Percentiles rank a stretch among this genome's conserved stretches.
phyloP scores from a whole-genome alignment of 768 basidiomycete genomes.

The Leccinum disarticulatum region DNA sequence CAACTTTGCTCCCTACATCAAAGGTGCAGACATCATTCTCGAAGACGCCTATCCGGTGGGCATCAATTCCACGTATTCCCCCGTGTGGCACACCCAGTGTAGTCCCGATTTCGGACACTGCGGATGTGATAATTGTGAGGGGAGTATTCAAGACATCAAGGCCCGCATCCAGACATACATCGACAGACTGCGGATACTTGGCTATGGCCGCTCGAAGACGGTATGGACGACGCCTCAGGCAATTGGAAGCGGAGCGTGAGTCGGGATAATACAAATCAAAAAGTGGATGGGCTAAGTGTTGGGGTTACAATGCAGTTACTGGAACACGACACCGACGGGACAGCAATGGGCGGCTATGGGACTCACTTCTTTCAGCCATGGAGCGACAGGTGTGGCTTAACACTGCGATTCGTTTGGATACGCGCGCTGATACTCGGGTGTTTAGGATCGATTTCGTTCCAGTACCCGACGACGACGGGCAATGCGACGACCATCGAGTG shows the following conservation, averaged over 20 bases:
- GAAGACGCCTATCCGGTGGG: constrained; percentile 42
- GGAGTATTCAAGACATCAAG: constrained; percentile 62
- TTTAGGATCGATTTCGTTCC: constrained; percentile 30
- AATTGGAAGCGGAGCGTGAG: constrained; percentile 54
- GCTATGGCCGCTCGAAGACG: constrained; percentile 63
- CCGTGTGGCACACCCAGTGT: constrained; percentile 59
- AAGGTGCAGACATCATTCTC: constrained; percentile 68
- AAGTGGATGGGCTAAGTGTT: neutral
- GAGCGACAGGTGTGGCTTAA: constrained; percentile 22
- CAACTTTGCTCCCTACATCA: constrained; percentile 55
- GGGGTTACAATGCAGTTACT: constrained; percentile 18
- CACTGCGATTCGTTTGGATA: neutral
- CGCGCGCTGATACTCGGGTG: neutral
- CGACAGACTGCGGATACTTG: constrained; percentile 56
- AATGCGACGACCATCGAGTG: constrained; percentile 26
- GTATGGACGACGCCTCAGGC: constrained; percentile 82
- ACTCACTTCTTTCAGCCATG: constrained; percentile 27
- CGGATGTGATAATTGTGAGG: constrained; percentile 69
- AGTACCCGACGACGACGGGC: constrained; percentile 26
- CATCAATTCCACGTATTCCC: constrained; percentile 64
- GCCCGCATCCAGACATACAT: constrained; percentile 64
- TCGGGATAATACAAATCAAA: neutral
- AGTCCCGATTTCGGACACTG: constrained; percentile 69
- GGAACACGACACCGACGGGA: constrained; percentile 31
- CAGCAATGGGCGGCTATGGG: constrained; percentile 26